Evolutionary conservation across 1,139 yeast species (phyloP).

Genomic region (Zygosaccharomyces pseudobailii): DNA sequence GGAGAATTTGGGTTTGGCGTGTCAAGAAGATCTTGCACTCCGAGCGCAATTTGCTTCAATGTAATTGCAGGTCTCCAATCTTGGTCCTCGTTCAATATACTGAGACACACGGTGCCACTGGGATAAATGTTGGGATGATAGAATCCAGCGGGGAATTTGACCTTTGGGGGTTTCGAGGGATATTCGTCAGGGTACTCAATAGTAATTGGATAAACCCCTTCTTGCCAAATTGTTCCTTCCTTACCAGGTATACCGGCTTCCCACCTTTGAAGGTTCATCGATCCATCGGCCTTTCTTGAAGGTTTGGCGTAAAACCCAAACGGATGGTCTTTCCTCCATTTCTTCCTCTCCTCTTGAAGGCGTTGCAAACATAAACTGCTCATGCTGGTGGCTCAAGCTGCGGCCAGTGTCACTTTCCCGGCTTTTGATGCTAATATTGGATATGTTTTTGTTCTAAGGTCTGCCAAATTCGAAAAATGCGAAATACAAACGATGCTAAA

Average conservation of each 20-base stretch:
- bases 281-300: conserved; percentile 66
- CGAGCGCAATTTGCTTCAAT: conserved; percentile 83
- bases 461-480: not conserved
- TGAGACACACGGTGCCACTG: conserved; percentile 89
- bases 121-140: conserved; percentile 98
- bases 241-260: conserved; percentile 95
- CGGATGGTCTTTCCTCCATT: conserved; percentile 98
- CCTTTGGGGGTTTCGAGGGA: conserved; percentile 95
- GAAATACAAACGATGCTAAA: not conserved
- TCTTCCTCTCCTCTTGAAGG: conserved; percentile 85
- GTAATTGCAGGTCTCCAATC: conserved; percentile 99
- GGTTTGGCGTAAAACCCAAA: conserved; percentile 97
- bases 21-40: conserved; percentile 86
- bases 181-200: conserved; percentile 83
- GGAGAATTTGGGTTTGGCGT: conserved; percentile 94
- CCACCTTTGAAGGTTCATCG: conserved; percentile 83
- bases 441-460: not conserved
- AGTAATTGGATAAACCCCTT: conserved; percentile 83
- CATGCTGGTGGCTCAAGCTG: conserved; percentile 16
- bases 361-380: conserved; percentile 64
- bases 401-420: not conserved
- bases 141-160: conserved; percentile 79
- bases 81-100: conserved; percentile 89
- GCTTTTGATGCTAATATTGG: not conserved
- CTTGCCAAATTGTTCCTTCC: conserved; percentile 73